phyloP scores from a whole-genome alignment of 306 rosid genomes.

The Rosa persica region DNA sequence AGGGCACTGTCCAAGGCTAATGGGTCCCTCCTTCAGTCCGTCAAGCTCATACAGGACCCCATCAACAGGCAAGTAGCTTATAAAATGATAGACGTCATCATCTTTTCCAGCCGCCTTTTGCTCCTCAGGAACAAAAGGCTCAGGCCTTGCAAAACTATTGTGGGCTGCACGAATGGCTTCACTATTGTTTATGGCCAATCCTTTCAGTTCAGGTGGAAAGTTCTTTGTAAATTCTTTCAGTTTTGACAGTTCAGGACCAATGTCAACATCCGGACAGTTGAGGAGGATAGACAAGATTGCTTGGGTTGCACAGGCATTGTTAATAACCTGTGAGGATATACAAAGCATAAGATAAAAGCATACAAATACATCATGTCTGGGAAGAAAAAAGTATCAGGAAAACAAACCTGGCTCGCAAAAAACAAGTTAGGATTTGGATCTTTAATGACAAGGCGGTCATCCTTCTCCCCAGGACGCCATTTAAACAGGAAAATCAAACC shows the following conservation, averaged over 20 bases:
- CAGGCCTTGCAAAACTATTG: slow-evolving; percentile 96
- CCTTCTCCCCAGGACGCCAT: slow-evolving; percentile 98
- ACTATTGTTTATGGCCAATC: slow-evolving; percentile 92
- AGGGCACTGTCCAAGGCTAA: slow-evolving; percentile 91
- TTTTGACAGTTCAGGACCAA: slow-evolving; percentile 83
- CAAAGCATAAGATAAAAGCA: slow-evolving; percentile 9
- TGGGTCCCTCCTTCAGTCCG: slow-evolving; percentile 96
- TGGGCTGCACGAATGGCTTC: slow-evolving; percentile 93
- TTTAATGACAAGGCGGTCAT: slow-evolving; percentile 78
- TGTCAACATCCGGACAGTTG: slow-evolving; percentile 82
- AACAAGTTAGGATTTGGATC: slow-evolving; percentile 96
- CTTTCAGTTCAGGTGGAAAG: slow-evolving; percentile 95
- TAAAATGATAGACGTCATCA: slow-evolving; percentile 92
- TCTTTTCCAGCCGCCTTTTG: slow-evolving; percentile 85
- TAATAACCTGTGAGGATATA: slow-evolving; percentile 62
- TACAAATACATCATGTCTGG: neutral
- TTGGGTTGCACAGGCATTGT: slow-evolving; percentile 99
- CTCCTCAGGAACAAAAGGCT: slow-evolving; percentile 93
- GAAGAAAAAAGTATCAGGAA: slow-evolving; percentile 11
- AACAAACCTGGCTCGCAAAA: slow-evolving; percentile 92
- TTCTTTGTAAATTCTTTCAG: slow-evolving; percentile 89
- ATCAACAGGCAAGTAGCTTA: slow-evolving; percentile 91
- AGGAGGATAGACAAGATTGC: slow-evolving; percentile 94
- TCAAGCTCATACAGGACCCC: slow-evolving; percentile 95
- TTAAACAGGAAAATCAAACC: slow-evolving; percentile 98